phyloP scores from a whole-genome alignment of 176 grass and related monocot genomes.

The Musa schizocarpa region DNA sequence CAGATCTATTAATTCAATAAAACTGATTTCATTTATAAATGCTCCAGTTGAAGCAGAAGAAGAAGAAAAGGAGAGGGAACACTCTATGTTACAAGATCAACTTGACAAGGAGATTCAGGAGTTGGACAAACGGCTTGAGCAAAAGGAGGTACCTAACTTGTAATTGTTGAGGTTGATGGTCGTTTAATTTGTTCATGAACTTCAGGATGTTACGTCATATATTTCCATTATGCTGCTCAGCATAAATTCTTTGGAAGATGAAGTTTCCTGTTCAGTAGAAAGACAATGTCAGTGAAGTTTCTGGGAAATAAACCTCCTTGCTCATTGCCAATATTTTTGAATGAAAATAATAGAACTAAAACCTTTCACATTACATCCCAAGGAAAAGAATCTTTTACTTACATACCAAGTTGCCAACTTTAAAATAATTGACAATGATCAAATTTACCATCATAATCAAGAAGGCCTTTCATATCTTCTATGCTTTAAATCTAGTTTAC shows the following conservation, averaged over 20 bases:
- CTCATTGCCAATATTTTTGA: too few species aligned
- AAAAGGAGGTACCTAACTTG: slow-evolving; percentile 71
- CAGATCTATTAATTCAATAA: background rate
- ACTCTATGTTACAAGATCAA: slow-evolving; percentile 69
- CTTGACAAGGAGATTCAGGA: slow-evolving; percentile 89
- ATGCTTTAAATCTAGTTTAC: background rate
- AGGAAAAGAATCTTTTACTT: too few species aligned
- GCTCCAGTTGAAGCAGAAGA: slow-evolving; percentile 33
- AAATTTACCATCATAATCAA: too few species aligned
- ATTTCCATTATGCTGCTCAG: background rate
- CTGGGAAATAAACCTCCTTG: too few species aligned
- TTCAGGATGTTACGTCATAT: background rate
- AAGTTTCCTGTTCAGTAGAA: too few species aligned
- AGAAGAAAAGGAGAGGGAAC: slow-evolving; percentile 86
- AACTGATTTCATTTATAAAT: background rate
- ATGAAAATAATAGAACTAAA: too few species aligned
- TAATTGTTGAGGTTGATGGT: background rate
- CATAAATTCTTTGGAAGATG: background rate
- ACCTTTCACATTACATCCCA: too few species aligned
- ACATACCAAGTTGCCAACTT: too few species aligned
- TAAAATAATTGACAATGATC: too few species aligned
- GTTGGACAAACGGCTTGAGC: slow-evolving; percentile 68
- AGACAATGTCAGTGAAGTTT: too few species aligned
- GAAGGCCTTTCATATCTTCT: too few species aligned
- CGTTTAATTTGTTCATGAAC: background rate